Percentiles rank a stretch among this genome's conserved stretches.
phyloP scores from a whole-genome alignment of 129 eudicot species.

The Arctium minus region DNA sequence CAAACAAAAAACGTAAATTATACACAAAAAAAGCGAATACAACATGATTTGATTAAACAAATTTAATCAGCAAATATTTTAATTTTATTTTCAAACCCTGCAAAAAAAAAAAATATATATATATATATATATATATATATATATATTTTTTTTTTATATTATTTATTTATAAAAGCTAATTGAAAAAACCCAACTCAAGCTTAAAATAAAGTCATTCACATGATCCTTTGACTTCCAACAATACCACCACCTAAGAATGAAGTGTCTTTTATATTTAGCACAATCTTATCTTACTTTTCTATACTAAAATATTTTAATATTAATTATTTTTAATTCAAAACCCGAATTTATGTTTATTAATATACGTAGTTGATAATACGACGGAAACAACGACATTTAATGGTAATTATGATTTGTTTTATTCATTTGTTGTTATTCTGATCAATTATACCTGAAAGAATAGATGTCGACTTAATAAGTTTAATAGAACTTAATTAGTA shows the following conservation, averaged over 20 bases:
- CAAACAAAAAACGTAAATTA: no score
- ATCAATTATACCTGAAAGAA: neutral
- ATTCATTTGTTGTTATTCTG: neutral
- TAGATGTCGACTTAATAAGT: neutral
- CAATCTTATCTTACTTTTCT: neutral
- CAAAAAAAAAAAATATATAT: no score
- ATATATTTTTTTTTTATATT: no score
- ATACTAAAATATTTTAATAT: neutral
- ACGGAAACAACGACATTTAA: neutral
- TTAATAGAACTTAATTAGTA: no score
- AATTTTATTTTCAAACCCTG: neutral
- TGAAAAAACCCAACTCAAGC: neutral
- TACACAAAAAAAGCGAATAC: no score
- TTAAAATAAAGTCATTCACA: conserved; percentile 16
- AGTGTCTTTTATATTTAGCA: conserved; percentile 2
- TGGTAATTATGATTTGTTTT: neutral
- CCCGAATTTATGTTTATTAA: neutral
- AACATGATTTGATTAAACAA: neutral
- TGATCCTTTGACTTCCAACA: conserved; percentile 23
- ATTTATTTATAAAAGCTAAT: neutral
- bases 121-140: no score
- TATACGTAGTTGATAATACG: neutral
- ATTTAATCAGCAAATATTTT: neutral
- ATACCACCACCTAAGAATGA: conserved; percentile 17
- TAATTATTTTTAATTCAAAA: neutral